Base-by-base conservation (phyloP, 2,329 filamentous ascomycete genomes). In the Cordyceps cicadae region DNA sequence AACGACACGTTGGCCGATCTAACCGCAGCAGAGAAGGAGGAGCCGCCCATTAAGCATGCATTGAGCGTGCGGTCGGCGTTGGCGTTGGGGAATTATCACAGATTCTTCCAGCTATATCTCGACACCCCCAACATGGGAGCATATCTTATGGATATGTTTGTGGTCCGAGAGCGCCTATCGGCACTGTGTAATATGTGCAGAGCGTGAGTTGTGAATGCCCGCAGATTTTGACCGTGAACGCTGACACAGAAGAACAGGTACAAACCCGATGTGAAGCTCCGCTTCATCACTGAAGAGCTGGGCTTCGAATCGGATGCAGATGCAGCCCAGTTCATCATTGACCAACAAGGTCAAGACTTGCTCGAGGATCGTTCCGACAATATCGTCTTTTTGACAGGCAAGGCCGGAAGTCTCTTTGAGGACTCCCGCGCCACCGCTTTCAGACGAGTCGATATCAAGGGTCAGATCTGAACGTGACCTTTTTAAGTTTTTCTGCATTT, bases 121-220 rank as follows among this genome's bases (percentile, higher is more conserved):
- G 88, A 93, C 72, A 92, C 92, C 26, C 92, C 92, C 55, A 95
- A 96, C 70, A 96, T 99, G 92, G 93, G 94, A 64, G 92, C 89
- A 68, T 97, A 97, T 76, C 84, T 99, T 56, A 96, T 99, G 90
- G 94, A 99, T 79, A 97, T 96, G 90, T 97, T 99, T 79, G 89
- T 97, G 73, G 87, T 87, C 70, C 87, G 94, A 71, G 93, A 99
- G 79, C 90, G 94, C 69, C 84, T 99, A 66, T 87, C 88, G 71
- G 94, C 94, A 66, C 78, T 99, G 71, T 88, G 91, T 73, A 90
- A 88, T 73, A 94, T 99, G 67, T 96, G 92, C 84, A 95, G 84
- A 90, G 87, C 90, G 94, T 99, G 79, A 79, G 93, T 43, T 19
- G 43, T 0, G 15, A 21, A 2, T 24, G 3, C 12, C n/a, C 21